Evolutionary conservation across 2,329 filamentous ascomycete species (phyloP).

Genomic region (Microcyclospora pomicola): DNA sequence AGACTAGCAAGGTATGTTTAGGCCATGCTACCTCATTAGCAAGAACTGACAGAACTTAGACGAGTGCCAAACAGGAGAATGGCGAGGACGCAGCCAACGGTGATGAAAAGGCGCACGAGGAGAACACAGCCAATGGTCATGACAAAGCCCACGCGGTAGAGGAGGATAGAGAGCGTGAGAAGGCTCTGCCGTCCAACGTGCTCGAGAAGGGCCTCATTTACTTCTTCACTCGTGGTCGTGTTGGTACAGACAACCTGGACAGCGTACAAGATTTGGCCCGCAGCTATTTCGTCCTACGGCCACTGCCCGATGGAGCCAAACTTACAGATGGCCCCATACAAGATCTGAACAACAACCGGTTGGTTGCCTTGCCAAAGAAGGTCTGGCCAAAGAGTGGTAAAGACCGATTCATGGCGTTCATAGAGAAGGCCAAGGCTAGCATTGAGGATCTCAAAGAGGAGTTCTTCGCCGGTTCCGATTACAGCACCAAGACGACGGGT

Average conservation of each 20-base stretch:
- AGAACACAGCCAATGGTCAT: constrained; percentile 11
- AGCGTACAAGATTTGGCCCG: constrained; percentile 60
- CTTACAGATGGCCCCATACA: constrained; percentile 45
- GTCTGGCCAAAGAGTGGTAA: constrained; percentile 53
- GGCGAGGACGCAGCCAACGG: constrained; percentile 22
- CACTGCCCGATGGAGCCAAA: constrained; percentile 55
- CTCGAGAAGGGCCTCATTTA: constrained; percentile 83
- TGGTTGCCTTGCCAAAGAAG: constrained; percentile 76
- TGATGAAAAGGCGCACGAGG: constrained; percentile 37
- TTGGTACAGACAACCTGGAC: constrained; percentile 56
- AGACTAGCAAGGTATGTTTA: constrained; percentile 14
- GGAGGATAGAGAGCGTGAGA: constrained; percentile 37
- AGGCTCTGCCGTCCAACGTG: constrained; percentile 45
- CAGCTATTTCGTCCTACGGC: constrained; percentile 66
- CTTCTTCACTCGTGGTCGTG: constrained; percentile 73
- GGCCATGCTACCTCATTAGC: neutral
- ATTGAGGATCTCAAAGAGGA: constrained; percentile 58
- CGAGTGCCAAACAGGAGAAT: neutral
- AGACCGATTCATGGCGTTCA: constrained; percentile 68
- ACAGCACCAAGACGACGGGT: constrained; percentile 63
- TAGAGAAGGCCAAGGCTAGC: constrained; percentile 56
- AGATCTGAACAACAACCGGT: constrained; percentile 48
- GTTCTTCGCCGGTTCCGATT: constrained; percentile 53
- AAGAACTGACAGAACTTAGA: neutral
- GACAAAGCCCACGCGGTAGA: constrained; percentile 28